Evolutionary conservation across 371 early-diverging fungal genomes (phyloP), one percentile per base, ranked within the genome.

Genomic region (Syncephalastrum racemosum): DNA sequence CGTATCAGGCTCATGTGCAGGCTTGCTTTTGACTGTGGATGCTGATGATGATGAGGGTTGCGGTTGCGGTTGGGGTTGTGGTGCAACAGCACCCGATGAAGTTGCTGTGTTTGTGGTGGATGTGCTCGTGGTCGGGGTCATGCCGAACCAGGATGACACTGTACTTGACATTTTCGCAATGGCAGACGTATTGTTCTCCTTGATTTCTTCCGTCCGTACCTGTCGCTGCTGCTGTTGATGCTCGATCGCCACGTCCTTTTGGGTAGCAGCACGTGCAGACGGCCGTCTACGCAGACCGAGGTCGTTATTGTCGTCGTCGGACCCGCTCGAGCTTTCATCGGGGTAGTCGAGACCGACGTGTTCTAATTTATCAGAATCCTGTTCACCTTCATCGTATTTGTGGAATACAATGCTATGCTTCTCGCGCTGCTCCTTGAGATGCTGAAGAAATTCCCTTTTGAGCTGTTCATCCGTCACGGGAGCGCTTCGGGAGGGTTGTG

Each of bases 341-440:
- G 63, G 63, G 40, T 52, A 57, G 36, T 62, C 63, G 48, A 57
- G 47, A 2, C 53, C 56, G 36, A 31, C 36, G 19, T 56, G 49
- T 2, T 49, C 41, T 8, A 51, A n/a, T 25, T 44, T 23, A 13
- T 52, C 58, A 8, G n/a, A 8, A 18, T 45, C n/a, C 1, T 51
- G 18, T 4, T 60, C 44, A 7, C 45, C 58, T 53, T 61, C 64
- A 15, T 62, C 65, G 44, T 65, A 65, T 25, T 70, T 65, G 14
- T 56, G 48, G 36, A 70, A 70, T 2, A 39, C 54, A 19, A 70
- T 60, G 10, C 54, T 56, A 1, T 46, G 19, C 20, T 60, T 25
- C 7, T 65, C 66, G 3, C 70, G 62, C 36, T 70, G 61, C n/a
- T 61, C 44, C 36, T 65, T 53, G 12, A 70, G 31, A n/a, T 70